phyloP scores from a whole-genome alignment of 2,329 filamentous ascomycete species.

The Orbilia ellipsospora region DNA sequence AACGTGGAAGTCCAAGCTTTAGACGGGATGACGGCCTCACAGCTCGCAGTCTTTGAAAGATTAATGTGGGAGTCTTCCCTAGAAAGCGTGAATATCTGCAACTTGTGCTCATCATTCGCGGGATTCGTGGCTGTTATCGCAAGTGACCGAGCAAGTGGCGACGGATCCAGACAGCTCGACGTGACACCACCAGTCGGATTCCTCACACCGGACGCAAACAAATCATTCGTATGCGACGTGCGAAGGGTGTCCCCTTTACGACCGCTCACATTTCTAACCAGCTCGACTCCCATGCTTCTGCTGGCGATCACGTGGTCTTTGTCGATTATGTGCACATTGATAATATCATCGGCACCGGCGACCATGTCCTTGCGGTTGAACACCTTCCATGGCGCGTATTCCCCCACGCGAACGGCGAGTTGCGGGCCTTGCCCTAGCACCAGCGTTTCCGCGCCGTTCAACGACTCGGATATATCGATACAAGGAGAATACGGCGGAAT shows the following conservation, averaged over 20 bases:
- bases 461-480: conserved; percentile 21
- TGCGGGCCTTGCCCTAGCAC: conserved; percentile 22
- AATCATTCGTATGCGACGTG: background rate
- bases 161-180: conserved; percentile 28
- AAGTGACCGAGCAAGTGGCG: background rate
- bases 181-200: conserved; percentile 35
- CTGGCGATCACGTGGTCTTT: conserved; percentile 26
- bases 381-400: conserved; percentile 23
- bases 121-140: conserved; percentile 19
- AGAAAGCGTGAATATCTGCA: conserved; percentile 31
- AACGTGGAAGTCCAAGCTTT: conserved; percentile 44
- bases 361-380: conserved; percentile 25
- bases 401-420: conserved; percentile 27
- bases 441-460: conserved; percentile 32
- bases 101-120: conserved; percentile 1
- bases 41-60: background rate
- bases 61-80: background rate
- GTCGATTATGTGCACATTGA: conserved; percentile 28
- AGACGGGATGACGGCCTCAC: conserved; percentile 17
- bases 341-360: conserved; percentile 22
- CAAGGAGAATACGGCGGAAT: conserved; percentile 11
- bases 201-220: conserved; percentile 21
- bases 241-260: conserved; percentile 4
- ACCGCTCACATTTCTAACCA: conserved; percentile 16
- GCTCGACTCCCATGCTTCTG: conserved; percentile 28